Evolutionary conservation across 495 filamentous ascomycete species (phyloP).

Genomic region (Lophium mytilinum): DNA sequence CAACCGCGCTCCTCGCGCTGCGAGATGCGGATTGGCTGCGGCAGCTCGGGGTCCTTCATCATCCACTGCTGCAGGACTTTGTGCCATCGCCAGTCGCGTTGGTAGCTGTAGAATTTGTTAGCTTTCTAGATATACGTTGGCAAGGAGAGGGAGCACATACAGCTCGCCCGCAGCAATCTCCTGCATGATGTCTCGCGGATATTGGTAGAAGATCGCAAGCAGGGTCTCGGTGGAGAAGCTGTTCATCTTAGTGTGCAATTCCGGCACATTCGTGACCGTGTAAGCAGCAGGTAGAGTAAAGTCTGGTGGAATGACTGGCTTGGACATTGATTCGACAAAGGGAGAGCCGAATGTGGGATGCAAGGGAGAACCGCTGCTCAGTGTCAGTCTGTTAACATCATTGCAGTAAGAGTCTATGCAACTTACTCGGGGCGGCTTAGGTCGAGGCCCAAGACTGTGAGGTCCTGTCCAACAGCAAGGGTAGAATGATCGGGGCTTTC

Average conservation of each 20-base stretch:
- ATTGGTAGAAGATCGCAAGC: conserved; percentile 92
- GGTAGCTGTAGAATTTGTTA: not conserved
- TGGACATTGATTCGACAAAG: conserved; percentile 53
- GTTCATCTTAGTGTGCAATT: conserved; percentile 65
- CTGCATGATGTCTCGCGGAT: conserved; percentile 75
- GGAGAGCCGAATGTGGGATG: conserved; percentile 61
- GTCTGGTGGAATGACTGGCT: conserved; percentile 62
- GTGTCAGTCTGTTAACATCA: conserved; percentile 8
- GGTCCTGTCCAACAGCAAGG: conserved; percentile 70
- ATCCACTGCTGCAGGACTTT: conserved; percentile 84
- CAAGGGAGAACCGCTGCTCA: conserved; percentile 42
- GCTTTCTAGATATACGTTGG: not conserved
- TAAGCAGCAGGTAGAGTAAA: conserved; percentile 78
- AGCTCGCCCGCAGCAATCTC: conserved; percentile 76
- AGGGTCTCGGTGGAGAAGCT: conserved; percentile 87
- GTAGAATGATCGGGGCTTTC: conserved; percentile 67
- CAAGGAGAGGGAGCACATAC: conserved; percentile 33
- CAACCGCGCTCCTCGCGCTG: conserved; percentile 71
- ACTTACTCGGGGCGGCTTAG: conserved; percentile 70
- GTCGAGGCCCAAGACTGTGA: conserved; percentile 69
- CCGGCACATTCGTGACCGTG: conserved; percentile 76
- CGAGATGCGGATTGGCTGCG: conserved; percentile 58
- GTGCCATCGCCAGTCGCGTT: conserved; percentile 90
- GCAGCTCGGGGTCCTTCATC: conserved; percentile 71
- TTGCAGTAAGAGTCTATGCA: too few species aligned